Evolutionary conservation across 208 protist species (phyloP).

Genomic region (Novymonas esmeraldas): DNA sequence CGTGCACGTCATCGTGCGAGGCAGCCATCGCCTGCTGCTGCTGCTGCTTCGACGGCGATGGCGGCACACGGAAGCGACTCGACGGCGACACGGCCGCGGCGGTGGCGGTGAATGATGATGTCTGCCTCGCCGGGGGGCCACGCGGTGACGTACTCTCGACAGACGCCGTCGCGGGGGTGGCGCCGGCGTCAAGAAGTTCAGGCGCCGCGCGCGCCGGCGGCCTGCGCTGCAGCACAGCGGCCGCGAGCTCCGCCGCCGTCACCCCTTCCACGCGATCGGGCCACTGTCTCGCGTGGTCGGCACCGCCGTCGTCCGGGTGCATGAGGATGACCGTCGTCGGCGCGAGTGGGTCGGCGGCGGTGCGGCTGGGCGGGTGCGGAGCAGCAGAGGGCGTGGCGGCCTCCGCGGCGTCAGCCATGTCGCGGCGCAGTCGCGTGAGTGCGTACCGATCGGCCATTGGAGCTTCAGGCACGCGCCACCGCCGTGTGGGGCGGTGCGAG

Average conservation of each 20-base stretch:
- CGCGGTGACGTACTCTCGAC: not conserved
- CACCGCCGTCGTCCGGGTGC: not conserved
- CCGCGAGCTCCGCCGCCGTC: slow-evolving; percentile 3
- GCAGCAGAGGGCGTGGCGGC: no score
- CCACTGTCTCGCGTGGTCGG: not conserved
- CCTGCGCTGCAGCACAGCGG: not conserved
- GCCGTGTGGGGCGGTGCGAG: no score
- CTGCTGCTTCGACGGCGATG: not conserved
- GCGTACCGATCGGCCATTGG: no score
- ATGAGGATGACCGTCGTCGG: slow-evolving; percentile 11
- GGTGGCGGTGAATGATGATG: not conserved
- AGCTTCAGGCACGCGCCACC: no score
- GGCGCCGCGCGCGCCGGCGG: slow-evolving; percentile 1
- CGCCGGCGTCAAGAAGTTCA: not conserved
- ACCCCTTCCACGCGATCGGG: not conserved
- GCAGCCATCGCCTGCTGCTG: not conserved
- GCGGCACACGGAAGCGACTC: slow-evolving; percentile 4
- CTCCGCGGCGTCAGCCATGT: no score
- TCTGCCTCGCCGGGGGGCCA: not conserved
- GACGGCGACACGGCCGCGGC: slow-evolving; percentile 2
- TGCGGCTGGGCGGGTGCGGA: not conserved
- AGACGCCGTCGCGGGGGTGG: not conserved
- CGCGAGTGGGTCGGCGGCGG: not conserved
- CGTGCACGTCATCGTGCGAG: not conserved
- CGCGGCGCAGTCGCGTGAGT: no score